Evolutionary conservation across 164 flowering plant species (phyloP).

Genomic region (Berberis thunbergii): DNA sequence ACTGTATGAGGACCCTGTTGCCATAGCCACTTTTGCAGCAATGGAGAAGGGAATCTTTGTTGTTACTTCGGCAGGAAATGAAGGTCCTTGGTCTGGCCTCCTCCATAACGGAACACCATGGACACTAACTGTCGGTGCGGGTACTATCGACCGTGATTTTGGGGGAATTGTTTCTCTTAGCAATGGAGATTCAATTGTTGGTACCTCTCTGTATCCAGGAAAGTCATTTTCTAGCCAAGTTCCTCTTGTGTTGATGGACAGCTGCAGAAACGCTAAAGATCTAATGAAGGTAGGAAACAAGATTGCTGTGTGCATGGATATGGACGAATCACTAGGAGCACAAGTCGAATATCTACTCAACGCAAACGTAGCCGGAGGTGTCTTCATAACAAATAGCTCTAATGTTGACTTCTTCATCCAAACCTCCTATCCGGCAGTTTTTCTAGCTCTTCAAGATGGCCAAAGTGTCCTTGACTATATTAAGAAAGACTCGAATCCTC

Average conservation of each 20-base stretch:
- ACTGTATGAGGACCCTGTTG: slow-evolving; percentile 49
- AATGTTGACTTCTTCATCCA: slow-evolving; percentile 18
- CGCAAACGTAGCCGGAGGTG: slow-evolving; percentile 30
- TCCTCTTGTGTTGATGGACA: slow-evolving; percentile 18
- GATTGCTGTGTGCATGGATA: slow-evolving; percentile 15
- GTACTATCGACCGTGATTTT: slow-evolving; percentile 56
- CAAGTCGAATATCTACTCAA: slow-evolving; percentile 18
- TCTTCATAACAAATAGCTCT: slow-evolving; percentile 38
- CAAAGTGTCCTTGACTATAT: slow-evolving; percentile 28
- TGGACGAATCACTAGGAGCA: slow-evolving; percentile 4
- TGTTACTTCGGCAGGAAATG: slow-evolving; percentile 63
- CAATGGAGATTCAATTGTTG: slow-evolving; percentile 32
- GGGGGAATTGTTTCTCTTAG: slow-evolving; percentile 31
- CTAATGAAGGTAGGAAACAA: slow-evolving; percentile 23
- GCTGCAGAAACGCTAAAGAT: background rate
- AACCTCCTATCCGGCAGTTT: slow-evolving; percentile 30
- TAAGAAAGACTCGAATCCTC: slow-evolving; percentile 16
- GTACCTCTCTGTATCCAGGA: slow-evolving; percentile 36
- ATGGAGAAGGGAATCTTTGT: slow-evolving; percentile 52
- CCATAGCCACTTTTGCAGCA: slow-evolving; percentile 62
- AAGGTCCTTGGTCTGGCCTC: slow-evolving; percentile 35
- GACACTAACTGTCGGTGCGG: slow-evolving; percentile 64
- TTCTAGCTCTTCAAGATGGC: slow-evolving; percentile 22
- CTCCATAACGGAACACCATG: slow-evolving; percentile 69
- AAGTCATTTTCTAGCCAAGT: slow-evolving; percentile 9